phyloP scores from a whole-genome alignment of 2,329 filamentous ascomycete species.

The Cryoendolithus antarcticus region DNA sequence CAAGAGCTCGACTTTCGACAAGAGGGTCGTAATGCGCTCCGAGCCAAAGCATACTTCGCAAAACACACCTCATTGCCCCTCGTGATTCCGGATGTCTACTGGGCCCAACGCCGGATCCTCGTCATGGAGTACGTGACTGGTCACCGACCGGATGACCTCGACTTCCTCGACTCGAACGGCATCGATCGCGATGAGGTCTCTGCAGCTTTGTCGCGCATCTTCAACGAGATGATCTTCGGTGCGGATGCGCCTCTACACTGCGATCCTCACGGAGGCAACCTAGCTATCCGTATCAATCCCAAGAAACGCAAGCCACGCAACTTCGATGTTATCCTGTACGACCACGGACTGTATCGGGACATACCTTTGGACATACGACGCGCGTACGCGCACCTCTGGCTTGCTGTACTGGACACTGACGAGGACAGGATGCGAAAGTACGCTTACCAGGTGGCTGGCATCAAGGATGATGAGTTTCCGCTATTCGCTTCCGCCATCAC shows the following conservation, averaged over 20 bases:
- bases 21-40: conserved; percentile 73
- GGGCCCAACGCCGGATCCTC: conserved; percentile 77
- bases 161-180: conserved; percentile 68
- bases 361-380: conserved; percentile 68
- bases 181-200: conserved; percentile 96
- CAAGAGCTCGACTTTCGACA: conserved; percentile 81
- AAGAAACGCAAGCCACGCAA: conserved; percentile 49
- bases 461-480: conserved; percentile 81
- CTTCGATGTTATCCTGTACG: conserved; percentile 92
- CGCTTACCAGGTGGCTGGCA: conserved; percentile 75
- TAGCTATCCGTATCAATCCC: conserved; percentile 73
- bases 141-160: conserved; percentile 74
- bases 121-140: conserved; percentile 93
- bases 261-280: conserved; percentile 92
- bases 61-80: conserved; percentile 63
- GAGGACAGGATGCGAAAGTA: conserved; percentile 78
- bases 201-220: conserved; percentile 76
- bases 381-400: conserved; percentile 93
- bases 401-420: conserved; percentile 85
- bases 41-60: conserved; percentile 70
- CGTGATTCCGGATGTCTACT: conserved; percentile 78
- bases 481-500: conserved; percentile 95
- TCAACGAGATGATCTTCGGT: conserved; percentile 99
- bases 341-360: conserved; percentile 90
- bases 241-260: conserved; percentile 81